These are phyloP conservation scores for Candida multigemmis DNA, from an alignment of 805 yeast species.

Conservation along the genomic window DNA sequence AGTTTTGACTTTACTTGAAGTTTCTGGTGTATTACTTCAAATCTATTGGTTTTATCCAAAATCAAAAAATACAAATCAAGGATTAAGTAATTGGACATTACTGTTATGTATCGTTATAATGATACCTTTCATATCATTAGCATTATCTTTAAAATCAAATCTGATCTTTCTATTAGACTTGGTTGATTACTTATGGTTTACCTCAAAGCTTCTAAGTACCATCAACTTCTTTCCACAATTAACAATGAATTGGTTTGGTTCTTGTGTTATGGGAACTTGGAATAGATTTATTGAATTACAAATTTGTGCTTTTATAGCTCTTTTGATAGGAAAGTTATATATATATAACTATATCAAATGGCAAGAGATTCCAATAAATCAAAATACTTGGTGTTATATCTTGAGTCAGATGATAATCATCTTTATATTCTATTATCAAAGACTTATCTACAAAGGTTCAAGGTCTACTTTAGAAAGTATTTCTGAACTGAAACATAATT, in stretches of 20 bases:
- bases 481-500: too few species aligned
- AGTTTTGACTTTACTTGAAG: constrained; percentile 4
- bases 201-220: constrained; percentile 12
- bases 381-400: constrained; percentile 7
- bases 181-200: constrained; percentile 31
- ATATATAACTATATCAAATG: constrained; percentile 5
- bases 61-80: constrained; percentile 28
- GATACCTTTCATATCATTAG: constrained; percentile 3
- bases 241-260: constrained; percentile 28
- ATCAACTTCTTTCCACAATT: constrained; percentile 32
- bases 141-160: neutral
- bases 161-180: constrained; percentile 27
- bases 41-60: constrained; percentile 10
- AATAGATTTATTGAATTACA: constrained; percentile 2
- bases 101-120: constrained; percentile 2
- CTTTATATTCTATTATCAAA: too few species aligned
- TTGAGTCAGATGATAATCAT: too few species aligned
- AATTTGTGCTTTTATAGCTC: constrained; percentile 3
- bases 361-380: constrained; percentile 13
- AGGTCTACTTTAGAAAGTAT: too few species aligned
- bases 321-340: constrained; percentile 4
- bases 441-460: too few species aligned
- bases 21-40: constrained; percentile 14
- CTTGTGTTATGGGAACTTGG: constrained; percentile 9
- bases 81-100: constrained; percentile 13